Evolutionary conservation across 805 yeast species (phyloP).

Genomic region (Yamadazyma sp.): DNA sequence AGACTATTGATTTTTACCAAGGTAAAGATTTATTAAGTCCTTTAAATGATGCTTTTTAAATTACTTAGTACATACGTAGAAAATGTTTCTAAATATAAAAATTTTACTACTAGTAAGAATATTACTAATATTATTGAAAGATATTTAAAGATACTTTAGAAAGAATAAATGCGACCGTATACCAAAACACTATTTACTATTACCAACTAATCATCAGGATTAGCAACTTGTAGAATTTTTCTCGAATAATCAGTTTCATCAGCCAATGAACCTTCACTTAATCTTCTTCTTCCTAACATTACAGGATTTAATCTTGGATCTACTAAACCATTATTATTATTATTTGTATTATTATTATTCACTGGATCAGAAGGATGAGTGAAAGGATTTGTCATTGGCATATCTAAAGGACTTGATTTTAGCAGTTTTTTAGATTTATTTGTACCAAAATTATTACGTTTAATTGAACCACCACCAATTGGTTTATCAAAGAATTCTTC

Average conservation of each 20-base stretch:
- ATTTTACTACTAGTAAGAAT: no score
- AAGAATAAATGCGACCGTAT: no score
- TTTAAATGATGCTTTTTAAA: conserved; percentile 75
- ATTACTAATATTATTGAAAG: no score
- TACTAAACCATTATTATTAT: conserved; percentile 16
- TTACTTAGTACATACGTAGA: no score
- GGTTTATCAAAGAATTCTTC: conserved; percentile 33
- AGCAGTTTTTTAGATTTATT: conserved; percentile 15
- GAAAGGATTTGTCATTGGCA: conserved; percentile 58
- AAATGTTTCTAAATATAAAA: no score
- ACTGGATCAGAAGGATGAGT: conserved; percentile 58
- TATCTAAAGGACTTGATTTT: conserved; percentile 28
- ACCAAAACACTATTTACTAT: no score
- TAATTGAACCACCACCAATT: conserved; percentile 15
- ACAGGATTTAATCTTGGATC: conserved; percentile 73
- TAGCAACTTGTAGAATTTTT: conserved; percentile 81
- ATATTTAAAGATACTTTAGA: no score
- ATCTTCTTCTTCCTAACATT: conserved; percentile 78
- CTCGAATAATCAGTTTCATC: conserved; percentile 81
- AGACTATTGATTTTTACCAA: conserved; percentile 71
- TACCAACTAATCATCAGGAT: conserved; percentile 61
- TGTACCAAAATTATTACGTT: conserved; percentile 13
- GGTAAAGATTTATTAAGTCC: conserved; percentile 65
- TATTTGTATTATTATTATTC: conserved; percentile 32
- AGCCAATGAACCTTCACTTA: conserved; percentile 82